Base-by-base conservation (phyloP, 2,329 filamentous ascomycete genomes). In the Aaosphaeria arxii region DNA sequence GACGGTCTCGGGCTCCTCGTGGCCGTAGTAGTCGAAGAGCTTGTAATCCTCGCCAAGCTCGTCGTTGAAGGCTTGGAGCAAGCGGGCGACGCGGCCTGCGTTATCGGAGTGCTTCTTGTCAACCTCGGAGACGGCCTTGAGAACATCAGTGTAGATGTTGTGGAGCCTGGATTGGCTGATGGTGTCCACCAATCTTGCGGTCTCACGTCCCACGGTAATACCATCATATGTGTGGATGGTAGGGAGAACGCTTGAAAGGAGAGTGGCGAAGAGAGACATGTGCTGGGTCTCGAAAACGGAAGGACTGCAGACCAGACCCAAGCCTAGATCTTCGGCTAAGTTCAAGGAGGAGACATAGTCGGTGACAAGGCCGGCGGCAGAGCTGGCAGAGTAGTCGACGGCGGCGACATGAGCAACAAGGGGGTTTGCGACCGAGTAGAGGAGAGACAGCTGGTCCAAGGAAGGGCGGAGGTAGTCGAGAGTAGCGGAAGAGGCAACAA, bases 241-340 rank as follows among this genome's bases (percentile, higher is more conserved):
- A n/a, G 91, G 91, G 30, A 92, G 69, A 11, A 94, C 75, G 41
- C 82, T 85, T 17, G 91, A 87, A 52, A 95, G 76, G 28, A 95
- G 74, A 4, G 90, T 96, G 1, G 91, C 83, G 61, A 95, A 86
- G n/a, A 96, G 75, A 6, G 91, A 83, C 87, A 96, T 96, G 74
- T 99, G 94, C 78, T 99, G 94, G 43, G 88, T 81, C 76, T 99
- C 94, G 59, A 95, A 91, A 30, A 88, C 85, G 30, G 91, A 96
- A 45, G 84, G 84, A 69, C 90, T 96, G 55, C 88, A 83, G 42
- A 99, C 83, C 39, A 99, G 79, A 42, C 86, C 91, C 30, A 97
- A 78, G 11, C 94, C 92, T 11, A 97, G 81, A 58, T 97, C 94
- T 70, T 97, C 94, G 6, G 90, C 88, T 43, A 92, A 75, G 55